Evolutionary conservation across 768 basidiomycete species (phyloP).

Genomic region (Pleurotus pulmonarius): DNA sequence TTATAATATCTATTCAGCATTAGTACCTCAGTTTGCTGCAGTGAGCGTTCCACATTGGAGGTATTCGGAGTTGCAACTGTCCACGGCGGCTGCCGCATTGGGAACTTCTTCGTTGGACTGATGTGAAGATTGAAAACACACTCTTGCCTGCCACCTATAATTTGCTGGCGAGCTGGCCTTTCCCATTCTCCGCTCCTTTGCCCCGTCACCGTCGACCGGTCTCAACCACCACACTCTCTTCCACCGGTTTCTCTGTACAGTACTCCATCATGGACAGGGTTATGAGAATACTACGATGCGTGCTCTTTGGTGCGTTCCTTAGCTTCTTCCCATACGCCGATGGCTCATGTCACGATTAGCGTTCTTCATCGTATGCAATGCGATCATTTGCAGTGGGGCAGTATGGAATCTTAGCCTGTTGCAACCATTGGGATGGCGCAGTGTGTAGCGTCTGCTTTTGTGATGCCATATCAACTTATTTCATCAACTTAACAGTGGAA

Average conservation of each 20-base stretch:
- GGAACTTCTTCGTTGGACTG: not conserved
- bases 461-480: not conserved
- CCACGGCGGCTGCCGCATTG: not conserved
- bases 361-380: conserved; percentile 60
- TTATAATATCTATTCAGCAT: not conserved
- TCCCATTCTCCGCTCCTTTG: conserved; percentile 9
- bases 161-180: conserved; percentile 1
- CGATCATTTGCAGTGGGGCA: conserved; percentile 59
- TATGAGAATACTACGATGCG: conserved; percentile 51
- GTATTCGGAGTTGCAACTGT: not conserved
- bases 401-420: conserved; percentile 66
- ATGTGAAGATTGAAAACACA: conserved; percentile 1
- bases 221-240: conserved; percentile 25
- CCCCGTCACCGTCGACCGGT: conserved; percentile 29
- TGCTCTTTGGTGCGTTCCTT: conserved; percentile 51
- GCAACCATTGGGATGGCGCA: conserved; percentile 24
- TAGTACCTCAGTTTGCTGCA: not conserved
- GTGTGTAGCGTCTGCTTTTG: conserved; percentile 28
- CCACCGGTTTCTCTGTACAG: conserved; percentile 5
- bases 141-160: conserved; percentile 5
- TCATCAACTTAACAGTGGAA: conserved; percentile 27
- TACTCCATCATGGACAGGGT: conserved; percentile 34
- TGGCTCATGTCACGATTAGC: conserved; percentile 28
- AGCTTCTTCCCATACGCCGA: conserved; percentile 1
- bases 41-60: not conserved